Conservation (phyloP, 192 early-diverging fungal genomes). For the Phycomyces blakesleeanus region DNA sequence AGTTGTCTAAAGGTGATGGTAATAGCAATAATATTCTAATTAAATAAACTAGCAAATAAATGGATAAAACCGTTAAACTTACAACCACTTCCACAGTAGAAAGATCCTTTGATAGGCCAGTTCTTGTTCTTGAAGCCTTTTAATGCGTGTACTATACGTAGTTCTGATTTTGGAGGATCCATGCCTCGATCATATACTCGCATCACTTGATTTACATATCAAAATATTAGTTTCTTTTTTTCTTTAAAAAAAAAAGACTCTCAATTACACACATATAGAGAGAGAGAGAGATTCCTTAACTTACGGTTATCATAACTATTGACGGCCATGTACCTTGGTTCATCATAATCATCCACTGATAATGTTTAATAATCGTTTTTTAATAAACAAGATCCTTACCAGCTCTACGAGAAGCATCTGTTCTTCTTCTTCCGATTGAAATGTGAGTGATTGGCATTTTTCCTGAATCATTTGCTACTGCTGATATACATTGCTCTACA, state of each 20-base stretch:
- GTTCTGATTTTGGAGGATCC: conserved; percentile 64
- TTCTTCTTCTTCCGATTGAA: conserved; percentile 47
- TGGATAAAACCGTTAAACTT: too few species aligned
- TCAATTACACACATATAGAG: background rate
- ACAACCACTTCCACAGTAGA: conserved; percentile 70
- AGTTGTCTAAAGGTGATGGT: conserved; percentile 17
- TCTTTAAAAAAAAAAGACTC: too few species aligned
- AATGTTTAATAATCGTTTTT: background rate
- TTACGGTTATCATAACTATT: conserved; percentile 93
- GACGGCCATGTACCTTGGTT: conserved; percentile 79
- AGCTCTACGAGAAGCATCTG: conserved; percentile 35
- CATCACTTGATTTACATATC: conserved; percentile 52
- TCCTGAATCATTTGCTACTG: conserved; percentile 58
- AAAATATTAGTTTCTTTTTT: too few species aligned
- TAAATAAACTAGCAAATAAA: too few species aligned
- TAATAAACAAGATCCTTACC: conserved; percentile 15
- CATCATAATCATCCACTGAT: conserved; percentile 48
- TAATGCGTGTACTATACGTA: conserved; percentile 73
- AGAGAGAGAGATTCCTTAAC: background rate
- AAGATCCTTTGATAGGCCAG: conserved; percentile 92
- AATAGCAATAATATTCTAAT: too few species aligned
- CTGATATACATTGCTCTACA: conserved; percentile 52
- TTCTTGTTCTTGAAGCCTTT: conserved; percentile 93
- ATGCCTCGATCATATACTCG: conserved; percentile 89
- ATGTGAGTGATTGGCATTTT: conserved; percentile 79